Evolutionary conservation across 305 asterid species (phyloP).

Genomic region (Salvia sclarea): DNA sequence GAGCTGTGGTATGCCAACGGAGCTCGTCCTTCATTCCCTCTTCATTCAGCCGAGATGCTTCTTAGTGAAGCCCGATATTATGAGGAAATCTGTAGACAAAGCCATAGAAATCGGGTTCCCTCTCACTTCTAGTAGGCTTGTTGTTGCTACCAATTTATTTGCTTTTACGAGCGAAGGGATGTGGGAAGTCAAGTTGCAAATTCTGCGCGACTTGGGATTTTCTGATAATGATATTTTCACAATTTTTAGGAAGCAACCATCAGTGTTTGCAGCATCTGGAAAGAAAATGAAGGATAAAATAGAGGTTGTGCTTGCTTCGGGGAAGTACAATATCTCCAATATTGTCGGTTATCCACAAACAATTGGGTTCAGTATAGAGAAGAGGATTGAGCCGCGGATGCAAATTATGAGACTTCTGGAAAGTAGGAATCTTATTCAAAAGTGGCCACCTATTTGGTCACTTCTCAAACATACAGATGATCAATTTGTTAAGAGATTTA

Average conservation of each 20-base stretch:
- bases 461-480: neutral
- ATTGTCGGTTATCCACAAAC: slow-evolving; percentile 35
- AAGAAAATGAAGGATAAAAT: slow-evolving; percentile 24
- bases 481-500: slow-evolving; percentile 24
- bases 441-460: slow-evolving; percentile 18
- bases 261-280: neutral
- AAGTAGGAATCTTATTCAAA: slow-evolving; percentile 13
- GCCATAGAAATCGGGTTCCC: too few species aligned
- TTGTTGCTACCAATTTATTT: too few species aligned
- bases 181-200: slow-evolving; percentile 32
- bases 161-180: neutral
- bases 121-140: too few species aligned
- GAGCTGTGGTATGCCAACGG: slow-evolving; percentile 39
- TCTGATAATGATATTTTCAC: neutral
- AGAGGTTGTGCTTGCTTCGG: slow-evolving; percentile 31
- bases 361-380: slow-evolving; percentile 41
- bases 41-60: slow-evolving; percentile 41
- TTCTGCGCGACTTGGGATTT: too few species aligned
- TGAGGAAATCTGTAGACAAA: slow-evolving; percentile 36
- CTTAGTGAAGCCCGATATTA: slow-evolving; percentile 27
- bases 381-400: slow-evolving; percentile 37
- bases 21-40: slow-evolving; percentile 25
- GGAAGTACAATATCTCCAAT: slow-evolving; percentile 25
- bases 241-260: slow-evolving; percentile 1
- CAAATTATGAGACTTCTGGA: slow-evolving; percentile 36